These are phyloP conservation scores for Arabidopsis lyrata DNA, from an alignment of 441 rosid species.

Conservation along the genomic window DNA sequence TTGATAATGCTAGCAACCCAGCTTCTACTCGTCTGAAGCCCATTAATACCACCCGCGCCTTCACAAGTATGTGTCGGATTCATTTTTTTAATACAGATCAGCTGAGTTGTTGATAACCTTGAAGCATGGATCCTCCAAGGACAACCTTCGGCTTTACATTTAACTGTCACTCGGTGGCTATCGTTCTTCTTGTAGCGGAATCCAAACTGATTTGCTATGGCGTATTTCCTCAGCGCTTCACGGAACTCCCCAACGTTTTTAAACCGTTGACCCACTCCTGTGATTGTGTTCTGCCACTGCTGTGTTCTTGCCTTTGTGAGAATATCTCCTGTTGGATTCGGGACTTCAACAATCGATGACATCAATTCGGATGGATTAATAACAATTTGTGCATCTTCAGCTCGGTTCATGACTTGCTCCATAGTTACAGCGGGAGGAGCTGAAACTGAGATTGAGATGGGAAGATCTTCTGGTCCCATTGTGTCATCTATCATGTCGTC, in stretches of 20 bases:
- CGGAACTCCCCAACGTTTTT: conserved; percentile 83
- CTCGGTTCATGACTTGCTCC: conserved; percentile 55
- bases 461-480: conserved; percentile 49
- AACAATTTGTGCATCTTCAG: conserved; percentile 50
- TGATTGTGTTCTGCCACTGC: conserved; percentile 89
- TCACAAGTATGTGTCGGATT: conserved; percentile 86
- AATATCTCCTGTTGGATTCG: conserved; percentile 54
- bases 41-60: conserved; percentile 69
- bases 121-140: conserved; percentile 98
- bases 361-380: conserved; percentile 58
- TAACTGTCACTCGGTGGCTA: conserved; percentile 91
- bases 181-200: conserved; percentile 91
- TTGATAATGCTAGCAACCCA: conserved; percentile 96
- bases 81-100: conserved; percentile 91
- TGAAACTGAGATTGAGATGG: conserved; percentile 38
- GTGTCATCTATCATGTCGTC: conserved; percentile 62
- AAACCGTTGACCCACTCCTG: conserved; percentile 93
- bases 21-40: conserved; percentile 89
- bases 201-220: conserved; percentile 93
- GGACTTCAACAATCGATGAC: conserved; percentile 55
- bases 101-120: conserved; percentile 82
- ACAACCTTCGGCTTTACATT: conserved; percentile 95
- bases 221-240: conserved; percentile 79
- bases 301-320: conserved; percentile 73
- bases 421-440: conserved; percentile 53